A percentile compares a stretch with the other conserved stretches of the same genome.
Evolutionary conservation across 257 asterid species (phyloP).

Genomic region (Solanum bukasovii): DNA sequence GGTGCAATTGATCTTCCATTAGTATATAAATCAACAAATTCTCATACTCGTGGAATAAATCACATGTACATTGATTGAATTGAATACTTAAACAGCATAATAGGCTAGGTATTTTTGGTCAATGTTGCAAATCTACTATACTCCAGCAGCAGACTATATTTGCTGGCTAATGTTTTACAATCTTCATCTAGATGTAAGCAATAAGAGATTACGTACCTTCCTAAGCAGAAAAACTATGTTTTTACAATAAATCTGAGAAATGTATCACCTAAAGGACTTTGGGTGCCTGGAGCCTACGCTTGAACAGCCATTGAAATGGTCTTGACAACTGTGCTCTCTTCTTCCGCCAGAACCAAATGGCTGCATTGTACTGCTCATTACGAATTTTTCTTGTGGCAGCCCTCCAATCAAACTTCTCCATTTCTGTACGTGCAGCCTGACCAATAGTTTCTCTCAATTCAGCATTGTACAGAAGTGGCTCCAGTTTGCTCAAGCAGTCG

Average conservation of each 20-base stretch:
- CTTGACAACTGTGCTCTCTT: conserved; percentile 44
- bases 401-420: conserved; percentile 91
- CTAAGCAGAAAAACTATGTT: background rate
- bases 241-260: background rate
- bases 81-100: background rate
- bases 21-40: background rate
- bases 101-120: background rate
- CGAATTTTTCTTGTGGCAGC: conserved; percentile 82
- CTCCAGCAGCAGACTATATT: background rate
- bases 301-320: conserved; percentile 70
- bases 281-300: conserved; percentile 19
- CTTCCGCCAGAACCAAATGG: conserved; percentile 92
- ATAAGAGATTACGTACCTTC: background rate
- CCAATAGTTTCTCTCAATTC: conserved; percentile 68
- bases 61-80: background rate
- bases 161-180: background rate
- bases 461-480: conserved; percentile 44
- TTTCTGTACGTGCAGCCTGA: conserved; percentile 68
- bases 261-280: conserved; percentile 15
- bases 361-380: conserved; percentile 70
- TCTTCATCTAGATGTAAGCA: background rate
- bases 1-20: background rate
- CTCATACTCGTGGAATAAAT: background rate
- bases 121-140: background rate
- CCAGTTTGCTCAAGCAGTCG: conserved; percentile 75